A percentile compares a stretch with the other conserved stretches of the same genome.
Conservation (phyloP, 2,329 filamentous ascomycete genomes). For the Neofusicoccum laricinum region DNA sequence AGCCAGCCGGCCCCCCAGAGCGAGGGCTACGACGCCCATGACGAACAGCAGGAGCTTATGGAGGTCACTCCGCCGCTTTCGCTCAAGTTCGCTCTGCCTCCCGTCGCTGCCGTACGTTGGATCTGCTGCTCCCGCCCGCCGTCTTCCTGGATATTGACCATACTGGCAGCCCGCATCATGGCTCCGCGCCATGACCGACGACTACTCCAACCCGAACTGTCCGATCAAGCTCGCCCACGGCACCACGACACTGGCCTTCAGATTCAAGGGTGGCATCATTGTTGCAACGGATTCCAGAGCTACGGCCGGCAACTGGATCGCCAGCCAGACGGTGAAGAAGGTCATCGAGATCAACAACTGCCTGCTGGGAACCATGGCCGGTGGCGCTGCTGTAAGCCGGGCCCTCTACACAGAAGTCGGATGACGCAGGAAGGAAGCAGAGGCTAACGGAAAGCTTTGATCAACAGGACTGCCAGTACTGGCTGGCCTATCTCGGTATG, state of each 20-base stretch:
- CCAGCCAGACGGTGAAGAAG: constrained; percentile 99
- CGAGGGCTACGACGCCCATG: constrained; percentile 65
- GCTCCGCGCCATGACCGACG: constrained; percentile 95
- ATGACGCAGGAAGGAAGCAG: background rate
- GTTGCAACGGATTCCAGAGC: constrained; percentile 97
- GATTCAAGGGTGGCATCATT: constrained; percentile 97
- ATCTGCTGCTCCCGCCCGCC: background rate
- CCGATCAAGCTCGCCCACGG: constrained; percentile 99
- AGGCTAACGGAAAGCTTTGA: background rate
- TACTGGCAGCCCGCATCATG: constrained; percentile 75
- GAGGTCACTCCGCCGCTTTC: constrained; percentile 73
- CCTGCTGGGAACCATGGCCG: constrained; percentile 95
- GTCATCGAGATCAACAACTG: constrained; percentile 97
- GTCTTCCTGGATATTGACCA: constrained; percentile 6
- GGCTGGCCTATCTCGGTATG: constrained; percentile 98
- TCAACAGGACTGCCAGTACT: constrained; percentile 93
- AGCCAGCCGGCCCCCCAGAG: constrained; percentile 72
- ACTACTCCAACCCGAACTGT: constrained; percentile 92
- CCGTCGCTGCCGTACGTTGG: constrained; percentile 74
- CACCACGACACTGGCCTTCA: constrained; percentile 95
- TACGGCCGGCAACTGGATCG: constrained; percentile 98
- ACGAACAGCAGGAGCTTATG: constrained; percentile 69
- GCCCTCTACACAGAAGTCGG: background rate
- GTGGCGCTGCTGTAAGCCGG: constrained; percentile 76
- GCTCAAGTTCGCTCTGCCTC: constrained; percentile 92